phyloP scores from a whole-genome alignment of 1,284 basidiomycete species.

The Fomitopsis pinicola region DNA sequence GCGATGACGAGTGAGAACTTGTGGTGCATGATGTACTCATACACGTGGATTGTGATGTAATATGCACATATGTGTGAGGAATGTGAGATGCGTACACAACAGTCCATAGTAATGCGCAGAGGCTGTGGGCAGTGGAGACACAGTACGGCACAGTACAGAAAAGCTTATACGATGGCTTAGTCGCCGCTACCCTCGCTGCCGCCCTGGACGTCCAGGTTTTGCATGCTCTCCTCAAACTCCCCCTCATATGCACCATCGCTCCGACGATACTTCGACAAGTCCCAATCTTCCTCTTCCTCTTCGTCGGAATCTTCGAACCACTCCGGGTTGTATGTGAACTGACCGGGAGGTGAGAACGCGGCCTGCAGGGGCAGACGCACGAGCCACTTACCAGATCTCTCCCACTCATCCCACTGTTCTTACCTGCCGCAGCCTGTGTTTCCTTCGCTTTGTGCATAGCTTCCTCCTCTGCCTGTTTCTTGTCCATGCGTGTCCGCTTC shows the following conservation, averaged over 20 bases:
- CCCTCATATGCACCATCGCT: slow-evolving; percentile 58
- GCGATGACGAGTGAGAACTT: slow-evolving; percentile 56
- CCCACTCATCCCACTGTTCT: slow-evolving; percentile 91
- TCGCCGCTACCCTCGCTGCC: slow-evolving; percentile 13
- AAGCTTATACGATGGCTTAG: slow-evolving; percentile 2
- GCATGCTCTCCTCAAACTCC: slow-evolving; percentile 35
- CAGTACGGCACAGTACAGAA: neutral
- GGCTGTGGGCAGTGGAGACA: neutral
- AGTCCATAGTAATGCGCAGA: slow-evolving; percentile 11
- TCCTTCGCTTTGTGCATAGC: slow-evolving; percentile 84
- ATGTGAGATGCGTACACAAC: neutral
- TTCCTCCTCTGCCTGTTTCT: slow-evolving; percentile 87
- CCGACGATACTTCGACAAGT: slow-evolving; percentile 59
- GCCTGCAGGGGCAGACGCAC: slow-evolving; percentile 6
- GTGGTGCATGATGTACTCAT: slow-evolving; percentile 7
- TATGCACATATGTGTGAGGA: slow-evolving; percentile 10
- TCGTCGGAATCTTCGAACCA: slow-evolving; percentile 89
- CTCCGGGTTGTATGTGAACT: slow-evolving; percentile 96
- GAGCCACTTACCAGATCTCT: slow-evolving; percentile 76
- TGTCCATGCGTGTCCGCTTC: slow-evolving; percentile 92
- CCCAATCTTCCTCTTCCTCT: slow-evolving; percentile 72
- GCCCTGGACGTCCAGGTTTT: slow-evolving; percentile 20
- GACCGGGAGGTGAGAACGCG: neutral
- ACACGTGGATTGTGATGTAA: slow-evolving; percentile 6
- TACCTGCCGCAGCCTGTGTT: slow-evolving; percentile 81